A percentile compares a stretch with the other conserved stretches of the same genome.
Evolutionary conservation across 441 rosid genomes (phyloP).

Genomic region (Syzygium syzygioides): DNA sequence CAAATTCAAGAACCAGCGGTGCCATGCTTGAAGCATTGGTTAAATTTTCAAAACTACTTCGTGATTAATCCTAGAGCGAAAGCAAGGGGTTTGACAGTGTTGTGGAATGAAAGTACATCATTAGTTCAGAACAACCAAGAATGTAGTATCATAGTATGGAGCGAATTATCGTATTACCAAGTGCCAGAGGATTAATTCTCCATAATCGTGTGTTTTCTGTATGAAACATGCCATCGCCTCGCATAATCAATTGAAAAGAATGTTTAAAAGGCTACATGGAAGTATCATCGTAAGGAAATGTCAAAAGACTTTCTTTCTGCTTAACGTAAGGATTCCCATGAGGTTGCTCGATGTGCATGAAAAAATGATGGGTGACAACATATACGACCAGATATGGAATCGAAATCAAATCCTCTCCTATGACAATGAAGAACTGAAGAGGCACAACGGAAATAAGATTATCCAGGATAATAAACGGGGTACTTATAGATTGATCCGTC

Average conservation of each 20-base stretch:
- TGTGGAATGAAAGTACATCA: rapidly evolving
- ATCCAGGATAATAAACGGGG: background rate
- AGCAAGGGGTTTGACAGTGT: background rate
- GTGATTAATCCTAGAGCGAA: background rate
- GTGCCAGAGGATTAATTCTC: background rate
- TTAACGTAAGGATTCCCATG: background rate
- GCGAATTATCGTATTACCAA: rapidly evolving
- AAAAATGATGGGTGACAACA: background rate
- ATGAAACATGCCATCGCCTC: background rate
- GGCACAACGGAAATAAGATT: background rate
- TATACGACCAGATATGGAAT: background rate
- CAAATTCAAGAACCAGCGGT: rapidly evolving
- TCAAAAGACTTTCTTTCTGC: background rate
- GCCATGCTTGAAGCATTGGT: background rate
- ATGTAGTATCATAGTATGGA: rapidly evolving
- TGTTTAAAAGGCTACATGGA: background rate
- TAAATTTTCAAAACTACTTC: background rate
- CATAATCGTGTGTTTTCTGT: background rate
- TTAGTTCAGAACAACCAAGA: background rate
- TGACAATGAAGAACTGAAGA: background rate
- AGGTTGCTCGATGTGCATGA: background rate
- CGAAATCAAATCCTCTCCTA: background rate
- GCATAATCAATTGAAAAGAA: background rate
- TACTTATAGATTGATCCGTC: no score
- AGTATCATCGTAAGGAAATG: background rate